phyloP scores from a whole-genome alignment of 345 rosid genomes.

The Hirschfeldia incana region DNA sequence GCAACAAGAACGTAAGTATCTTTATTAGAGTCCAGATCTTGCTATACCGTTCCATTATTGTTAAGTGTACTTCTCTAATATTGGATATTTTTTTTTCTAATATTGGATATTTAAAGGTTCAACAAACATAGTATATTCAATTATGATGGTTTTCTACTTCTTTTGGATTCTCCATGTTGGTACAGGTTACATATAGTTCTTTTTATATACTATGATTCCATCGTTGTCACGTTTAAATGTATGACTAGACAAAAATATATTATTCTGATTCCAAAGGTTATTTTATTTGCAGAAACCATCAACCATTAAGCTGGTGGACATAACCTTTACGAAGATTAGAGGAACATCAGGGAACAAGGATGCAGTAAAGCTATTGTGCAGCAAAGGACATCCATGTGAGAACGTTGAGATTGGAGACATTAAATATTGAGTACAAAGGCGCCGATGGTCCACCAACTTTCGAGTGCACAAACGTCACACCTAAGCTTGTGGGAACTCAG shows the following conservation, averaged over 20 bases:
- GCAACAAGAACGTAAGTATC: slow-evolving; percentile 23
- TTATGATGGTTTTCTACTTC: neutral
- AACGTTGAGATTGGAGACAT: slow-evolving; percentile 46
- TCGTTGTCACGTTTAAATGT: too few relatives aligned
- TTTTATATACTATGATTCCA: too few relatives aligned
- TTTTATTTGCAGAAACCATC: slow-evolving; percentile 37
- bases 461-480: slow-evolving; percentile 46
- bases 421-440: slow-evolving; percentile 41
- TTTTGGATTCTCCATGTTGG: neutral
- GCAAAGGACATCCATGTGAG: slow-evolving; percentile 48
- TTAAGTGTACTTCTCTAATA: too few relatives aligned
- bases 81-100: too few relatives aligned
- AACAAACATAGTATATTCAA: too few relatives aligned
- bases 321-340: slow-evolving; percentile 49
- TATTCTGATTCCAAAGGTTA: neutral
- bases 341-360: slow-evolving; percentile 50
- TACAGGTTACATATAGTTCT: neutral
- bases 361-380: slow-evolving; percentile 51
- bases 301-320: slow-evolving; percentile 43
- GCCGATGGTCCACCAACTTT: slow-evolving; percentile 37
- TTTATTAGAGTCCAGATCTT: neutral
- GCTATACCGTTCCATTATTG: neutral
- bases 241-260: too few relatives aligned
- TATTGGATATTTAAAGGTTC: too few relatives aligned
- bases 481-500: slow-evolving; percentile 34